Conservation (phyloP, 208 protist species). For the Naegleria lovaniensis region DNA sequence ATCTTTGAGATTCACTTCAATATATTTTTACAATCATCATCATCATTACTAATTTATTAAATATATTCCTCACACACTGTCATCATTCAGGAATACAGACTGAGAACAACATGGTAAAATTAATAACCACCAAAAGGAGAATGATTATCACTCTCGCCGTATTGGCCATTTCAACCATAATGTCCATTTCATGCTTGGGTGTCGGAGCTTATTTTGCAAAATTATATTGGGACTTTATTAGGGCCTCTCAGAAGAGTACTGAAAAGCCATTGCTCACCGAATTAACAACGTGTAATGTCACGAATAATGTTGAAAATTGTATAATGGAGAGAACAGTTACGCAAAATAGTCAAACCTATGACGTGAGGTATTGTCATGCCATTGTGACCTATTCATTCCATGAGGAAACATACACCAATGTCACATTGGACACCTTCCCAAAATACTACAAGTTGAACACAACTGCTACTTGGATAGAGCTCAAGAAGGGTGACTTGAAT, state of each 20-base stretch:
- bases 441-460: neutral
- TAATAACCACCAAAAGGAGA: neutral
- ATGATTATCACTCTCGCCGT: neutral
- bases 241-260: neutral
- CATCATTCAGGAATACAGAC: too few relatives aligned
- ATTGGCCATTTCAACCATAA: neutral
- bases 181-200: neutral
- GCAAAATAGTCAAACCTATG: neutral
- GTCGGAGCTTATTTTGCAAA: neutral
- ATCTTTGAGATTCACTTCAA: too few relatives aligned
- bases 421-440: neutral
- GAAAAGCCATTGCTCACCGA: neutral
- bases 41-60: too few relatives aligned
- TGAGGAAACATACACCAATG: neutral
- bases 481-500: neutral
- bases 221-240: neutral
- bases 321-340: neutral
- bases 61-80: too few relatives aligned
- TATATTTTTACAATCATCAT: too few relatives aligned
- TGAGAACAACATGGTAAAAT: neutral
- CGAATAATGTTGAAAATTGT: neutral
- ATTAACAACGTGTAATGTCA: neutral
- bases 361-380: neutral
- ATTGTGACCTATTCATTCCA: neutral
- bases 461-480: neutral